Evolutionary conservation across 495 filamentous ascomycete genomes (phyloP).

Genomic region (Penicillium diatomitis): DNA sequence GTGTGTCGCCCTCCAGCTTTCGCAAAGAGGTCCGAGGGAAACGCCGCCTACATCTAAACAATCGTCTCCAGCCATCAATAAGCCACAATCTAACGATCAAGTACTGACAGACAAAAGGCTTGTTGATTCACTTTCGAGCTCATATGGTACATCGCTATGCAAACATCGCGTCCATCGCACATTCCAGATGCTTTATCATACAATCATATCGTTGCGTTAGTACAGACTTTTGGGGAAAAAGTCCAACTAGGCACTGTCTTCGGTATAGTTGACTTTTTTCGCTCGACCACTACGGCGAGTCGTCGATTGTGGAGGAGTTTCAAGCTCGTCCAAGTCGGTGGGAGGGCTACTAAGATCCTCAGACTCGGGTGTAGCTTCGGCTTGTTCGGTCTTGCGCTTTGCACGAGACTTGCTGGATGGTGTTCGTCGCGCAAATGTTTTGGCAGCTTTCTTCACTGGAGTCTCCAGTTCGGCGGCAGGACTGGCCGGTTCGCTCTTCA

Average conservation of each 20-base stretch:
- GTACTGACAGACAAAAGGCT: not conserved
- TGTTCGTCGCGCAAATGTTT: conserved; percentile 6
- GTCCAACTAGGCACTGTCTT: conserved; percentile 24
- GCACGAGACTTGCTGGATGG: conserved; percentile 17
- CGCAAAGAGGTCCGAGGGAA: too few species aligned
- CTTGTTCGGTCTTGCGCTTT: conserved; percentile 28
- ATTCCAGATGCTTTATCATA: not conserved
- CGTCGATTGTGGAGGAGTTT: not conserved
- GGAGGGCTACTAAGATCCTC: conserved; percentile 12
- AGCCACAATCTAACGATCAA: too few species aligned
- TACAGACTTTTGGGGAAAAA: not conserved
- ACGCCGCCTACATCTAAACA: too few species aligned
- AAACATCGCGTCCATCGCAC: not conserved
- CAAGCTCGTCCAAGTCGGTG: conserved; percentile 2
- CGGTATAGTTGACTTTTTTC: conserved; percentile 40
- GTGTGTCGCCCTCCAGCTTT: too few species aligned
- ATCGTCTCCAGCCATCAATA: too few species aligned
- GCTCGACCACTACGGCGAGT: conserved; percentile 27
- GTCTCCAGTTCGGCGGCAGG: conserved; percentile 9
- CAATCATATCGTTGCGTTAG: not conserved
- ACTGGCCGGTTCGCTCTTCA: conserved; percentile 8
- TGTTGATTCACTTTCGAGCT: not conserved
- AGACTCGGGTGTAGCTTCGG: conserved; percentile 19
- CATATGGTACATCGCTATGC: too few species aligned
- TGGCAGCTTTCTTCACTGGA: conserved; percentile 16